A percentile compares a stretch with the other conserved stretches of the same genome.
Conservation (phyloP, 73 alveolate genomes). For the Paramecium sonneborni region DNA sequence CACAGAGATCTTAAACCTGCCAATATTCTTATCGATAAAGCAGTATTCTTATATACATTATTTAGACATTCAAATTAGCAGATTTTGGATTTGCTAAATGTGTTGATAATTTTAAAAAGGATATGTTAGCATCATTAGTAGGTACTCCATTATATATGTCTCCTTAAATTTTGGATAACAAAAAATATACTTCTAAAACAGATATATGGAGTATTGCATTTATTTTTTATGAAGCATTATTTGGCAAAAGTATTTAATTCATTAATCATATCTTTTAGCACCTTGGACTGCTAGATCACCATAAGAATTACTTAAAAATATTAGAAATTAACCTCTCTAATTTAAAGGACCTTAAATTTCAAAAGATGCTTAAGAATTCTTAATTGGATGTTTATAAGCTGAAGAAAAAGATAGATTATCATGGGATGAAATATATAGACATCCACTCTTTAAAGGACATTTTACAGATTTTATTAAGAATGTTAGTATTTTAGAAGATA, state of each 20-base stretch:
- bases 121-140: slow-evolving; percentile 51
- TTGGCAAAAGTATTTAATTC: slow-evolving; percentile 21
- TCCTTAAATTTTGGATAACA: slow-evolving; percentile 90
- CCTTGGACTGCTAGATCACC: slow-evolving; percentile 62
- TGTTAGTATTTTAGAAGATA: slow-evolving; percentile 59
- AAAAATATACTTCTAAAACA: slow-evolving; percentile 88
- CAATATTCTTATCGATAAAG: slow-evolving; percentile 61
- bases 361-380: slow-evolving; percentile 52
- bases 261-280: neutral
- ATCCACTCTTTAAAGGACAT: slow-evolving; percentile 58
- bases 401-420: slow-evolving; percentile 61
- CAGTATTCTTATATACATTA: neutral
- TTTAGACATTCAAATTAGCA: slow-evolving; percentile 63
- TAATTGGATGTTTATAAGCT: slow-evolving; percentile 36
- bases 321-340: neutral
- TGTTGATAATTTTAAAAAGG: slow-evolving; percentile 65
- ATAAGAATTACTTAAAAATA: slow-evolving; percentile 24
- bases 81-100: slow-evolving; percentile 70
- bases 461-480: slow-evolving; percentile 52
- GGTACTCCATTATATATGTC: slow-evolving; percentile 85
- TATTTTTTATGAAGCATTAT: slow-evolving; percentile 82
- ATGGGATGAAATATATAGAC: slow-evolving; percentile 68
- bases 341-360: slow-evolving; percentile 12
- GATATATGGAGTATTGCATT: slow-evolving; percentile 98
- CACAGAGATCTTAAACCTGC: slow-evolving; percentile 72